Base-by-base conservation (phyloP, 148 eudicot genomes). In the Camellia sinensis region DNA sequence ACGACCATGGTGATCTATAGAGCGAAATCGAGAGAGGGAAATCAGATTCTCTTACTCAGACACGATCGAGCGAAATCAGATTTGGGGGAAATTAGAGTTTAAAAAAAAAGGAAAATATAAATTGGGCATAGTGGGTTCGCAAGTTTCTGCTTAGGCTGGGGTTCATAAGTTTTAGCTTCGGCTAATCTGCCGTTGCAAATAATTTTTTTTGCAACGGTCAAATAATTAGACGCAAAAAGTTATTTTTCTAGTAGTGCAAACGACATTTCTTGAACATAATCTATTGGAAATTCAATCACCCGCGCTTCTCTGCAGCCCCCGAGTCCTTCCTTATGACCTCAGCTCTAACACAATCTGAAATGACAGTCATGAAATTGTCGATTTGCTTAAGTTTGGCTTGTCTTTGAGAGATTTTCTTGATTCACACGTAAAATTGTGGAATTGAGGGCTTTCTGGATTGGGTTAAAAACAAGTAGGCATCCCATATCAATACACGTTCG, bases 321-420 rank as follows among this genome's bases (percentile, higher is more conserved):
- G 97, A 75, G 57, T 88, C 97, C 79, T 88, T 91, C 65, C 95
- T 95, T 15, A 95, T 84, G 12, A 95, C 88, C 40, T 76, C 82
- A n/a, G 90, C 88, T 88, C 89, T 91, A 69, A 91, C 86, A 9
- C 88, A 85, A 68, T 88, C 90, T 4, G 92, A 73, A 66, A 93
- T 76, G 62, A 93, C 87, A 11, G 86, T 87, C 82, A 76, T 80
- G 85, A 72, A 95, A 79, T 87, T 90, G 74, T 95, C 91, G 88
- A 90, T 87, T 83, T 92, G 82, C 75, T 90, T 93, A 78, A 4
- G 84, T 11, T 18, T 88, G 82, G 82, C 89, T 88, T 89, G 88
- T 87, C 83, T 95, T 92, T 13, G 93, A 88, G 64, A 92, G 85
- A 74, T 93, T 93, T 78, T 93, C 93, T 83, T 90, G 91, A 80